A percentile compares a stretch with the other conserved stretches of the same genome.
These are phyloP conservation scores for Peronospora tabacina DNA, from an alignment of 352 stramenopile species.

Conservation along the genomic window DNA sequence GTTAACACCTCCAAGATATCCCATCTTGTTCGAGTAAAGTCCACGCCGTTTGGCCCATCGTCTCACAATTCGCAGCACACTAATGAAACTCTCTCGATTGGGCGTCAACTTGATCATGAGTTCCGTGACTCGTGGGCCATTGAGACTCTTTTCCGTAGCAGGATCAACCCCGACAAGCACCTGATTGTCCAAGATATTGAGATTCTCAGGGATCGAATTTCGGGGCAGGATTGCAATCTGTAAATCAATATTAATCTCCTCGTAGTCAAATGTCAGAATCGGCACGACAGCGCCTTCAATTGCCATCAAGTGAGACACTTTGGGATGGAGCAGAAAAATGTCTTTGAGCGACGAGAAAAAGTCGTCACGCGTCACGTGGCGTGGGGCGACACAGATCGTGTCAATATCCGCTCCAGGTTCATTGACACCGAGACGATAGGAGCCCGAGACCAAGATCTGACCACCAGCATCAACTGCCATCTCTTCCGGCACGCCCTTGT, in stretches of 20 bases:
- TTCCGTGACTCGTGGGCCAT: slow-evolving; percentile 87
- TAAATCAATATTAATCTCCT: slow-evolving; percentile 98
- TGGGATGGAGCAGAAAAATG: slow-evolving; percentile 88
- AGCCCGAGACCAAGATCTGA: slow-evolving; percentile 86
- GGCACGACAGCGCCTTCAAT: slow-evolving; percentile 91
- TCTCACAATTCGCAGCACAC: slow-evolving; percentile 80
- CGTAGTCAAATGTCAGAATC: slow-evolving; percentile 98
- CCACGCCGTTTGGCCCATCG: slow-evolving; percentile 89
- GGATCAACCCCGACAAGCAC: slow-evolving; percentile 83
- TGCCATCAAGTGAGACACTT: slow-evolving; percentile 83
- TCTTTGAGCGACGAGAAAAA: slow-evolving; percentile 93
- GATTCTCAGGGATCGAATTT: slow-evolving; percentile 83
- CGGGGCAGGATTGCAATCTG: slow-evolving; percentile 93
- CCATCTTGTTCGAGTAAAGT: slow-evolving; percentile 98
- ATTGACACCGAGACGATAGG: slow-evolving; percentile 95
- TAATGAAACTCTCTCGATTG: slow-evolving; percentile 83
- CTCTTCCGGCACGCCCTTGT: slow-evolving; percentile 80
- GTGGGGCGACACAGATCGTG: slow-evolving; percentile 95
- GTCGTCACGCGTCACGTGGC: slow-evolving; percentile 91
- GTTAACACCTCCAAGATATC: slow-evolving; percentile 98
- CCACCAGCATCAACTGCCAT: slow-evolving; percentile 79
- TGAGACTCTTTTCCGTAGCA: slow-evolving; percentile 85
- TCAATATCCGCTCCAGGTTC: slow-evolving; percentile 96
- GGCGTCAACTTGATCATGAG: slow-evolving; percentile 88
- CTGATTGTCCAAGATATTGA: slow-evolving; percentile 89